Conservation (phyloP, 495 filamentous ascomycete genomes). For the Platismatia glauca region DNA sequence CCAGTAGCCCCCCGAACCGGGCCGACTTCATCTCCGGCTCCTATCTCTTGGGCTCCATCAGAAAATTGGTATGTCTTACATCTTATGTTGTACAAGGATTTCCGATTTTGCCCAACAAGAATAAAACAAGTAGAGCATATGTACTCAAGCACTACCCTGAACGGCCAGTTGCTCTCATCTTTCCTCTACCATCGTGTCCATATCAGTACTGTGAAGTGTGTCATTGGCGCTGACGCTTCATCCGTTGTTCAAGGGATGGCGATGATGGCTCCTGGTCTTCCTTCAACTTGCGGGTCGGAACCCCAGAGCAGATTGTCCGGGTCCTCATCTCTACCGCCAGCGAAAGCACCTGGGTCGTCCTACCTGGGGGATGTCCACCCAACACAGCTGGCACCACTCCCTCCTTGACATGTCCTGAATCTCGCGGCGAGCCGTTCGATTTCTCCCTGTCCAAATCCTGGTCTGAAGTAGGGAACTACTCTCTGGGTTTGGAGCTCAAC, state of each 20-base stretch:
- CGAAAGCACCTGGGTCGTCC: slow-evolving; percentile 1
- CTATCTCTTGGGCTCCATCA: slow-evolving; percentile 19
- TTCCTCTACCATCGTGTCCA: not conserved
- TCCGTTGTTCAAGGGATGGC: slow-evolving; percentile 36
- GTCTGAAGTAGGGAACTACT: not conserved
- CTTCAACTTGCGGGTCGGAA: slow-evolving; percentile 40
- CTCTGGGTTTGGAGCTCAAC: slow-evolving; percentile 5
- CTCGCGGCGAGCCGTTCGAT: slow-evolving; percentile 41
- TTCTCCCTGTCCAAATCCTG: slow-evolving; percentile 38
- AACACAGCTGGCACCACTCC: slow-evolving; percentile 7
- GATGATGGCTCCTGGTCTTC: slow-evolving; percentile 46
- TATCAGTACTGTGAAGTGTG: too few relatives aligned
- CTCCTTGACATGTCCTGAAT: slow-evolving; percentile 31
- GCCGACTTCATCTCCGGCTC: slow-evolving; percentile 3
- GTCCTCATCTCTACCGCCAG: slow-evolving; percentile 27
- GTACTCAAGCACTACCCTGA: too few relatives aligned
- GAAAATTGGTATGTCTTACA: slow-evolving; percentile 14
- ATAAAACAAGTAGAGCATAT: too few relatives aligned
- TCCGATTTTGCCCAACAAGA: too few relatives aligned
- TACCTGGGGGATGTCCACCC: slow-evolving; percentile 6
- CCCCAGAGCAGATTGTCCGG: slow-evolving; percentile 36
- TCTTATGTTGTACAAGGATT: too few relatives aligned
- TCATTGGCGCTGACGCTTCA: not conserved
- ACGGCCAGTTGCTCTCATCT: too few relatives aligned
- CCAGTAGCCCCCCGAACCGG: not conserved